Conservation (phyloP, 2,329 filamentous ascomycete species). For the Neonectria ditissima region DNA sequence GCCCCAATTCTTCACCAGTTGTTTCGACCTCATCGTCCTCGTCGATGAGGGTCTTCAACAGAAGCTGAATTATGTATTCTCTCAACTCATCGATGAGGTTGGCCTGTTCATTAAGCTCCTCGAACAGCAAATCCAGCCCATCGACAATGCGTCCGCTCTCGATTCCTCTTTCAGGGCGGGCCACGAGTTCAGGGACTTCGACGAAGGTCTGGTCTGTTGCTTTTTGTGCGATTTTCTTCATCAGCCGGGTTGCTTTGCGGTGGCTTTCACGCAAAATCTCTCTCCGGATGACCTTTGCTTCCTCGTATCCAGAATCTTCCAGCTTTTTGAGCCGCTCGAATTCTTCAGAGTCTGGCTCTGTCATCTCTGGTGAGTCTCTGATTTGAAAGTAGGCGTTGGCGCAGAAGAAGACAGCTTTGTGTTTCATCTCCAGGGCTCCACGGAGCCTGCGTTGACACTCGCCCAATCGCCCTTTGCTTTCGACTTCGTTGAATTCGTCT, state of each 20-base stretch:
- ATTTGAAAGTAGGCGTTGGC: conserved; percentile 88
- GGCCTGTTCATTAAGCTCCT: conserved; percentile 78
- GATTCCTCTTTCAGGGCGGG: conserved; percentile 72
- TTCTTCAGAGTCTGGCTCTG: conserved; percentile 73
- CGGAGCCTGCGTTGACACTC: conserved; percentile 75
- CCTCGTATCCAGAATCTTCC: conserved; percentile 80
- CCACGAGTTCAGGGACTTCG: conserved; percentile 67
- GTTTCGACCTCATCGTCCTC: conserved; percentile 79
- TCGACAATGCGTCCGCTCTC: conserved; percentile 77
- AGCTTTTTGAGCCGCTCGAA: conserved; percentile 74
- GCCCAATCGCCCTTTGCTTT: conserved; percentile 59
- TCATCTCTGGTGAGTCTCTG: conserved; percentile 75
- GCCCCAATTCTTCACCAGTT: conserved; percentile 90
- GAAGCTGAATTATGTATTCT: conserved; percentile 75
- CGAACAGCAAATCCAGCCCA: conserved; percentile 73
- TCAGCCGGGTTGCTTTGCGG: conserved; percentile 58
- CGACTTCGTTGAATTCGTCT: conserved; percentile 51
- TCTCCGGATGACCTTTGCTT: conserved; percentile 79
- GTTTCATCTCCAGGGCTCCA: conserved; percentile 80
- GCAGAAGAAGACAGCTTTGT: conserved; percentile 86
- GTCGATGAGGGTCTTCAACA: conserved; percentile 83
- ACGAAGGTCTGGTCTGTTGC: conserved; percentile 67
- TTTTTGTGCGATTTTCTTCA: conserved; percentile 70
- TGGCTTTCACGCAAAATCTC: conserved; percentile 76
- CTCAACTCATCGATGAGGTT: conserved; percentile 80